Percentiles rank a stretch among this genome's conserved stretches.
These are phyloP conservation scores for Toxicodendron radicans DNA, from an alignment of 345 rosid species.

Conservation along the genomic window DNA sequence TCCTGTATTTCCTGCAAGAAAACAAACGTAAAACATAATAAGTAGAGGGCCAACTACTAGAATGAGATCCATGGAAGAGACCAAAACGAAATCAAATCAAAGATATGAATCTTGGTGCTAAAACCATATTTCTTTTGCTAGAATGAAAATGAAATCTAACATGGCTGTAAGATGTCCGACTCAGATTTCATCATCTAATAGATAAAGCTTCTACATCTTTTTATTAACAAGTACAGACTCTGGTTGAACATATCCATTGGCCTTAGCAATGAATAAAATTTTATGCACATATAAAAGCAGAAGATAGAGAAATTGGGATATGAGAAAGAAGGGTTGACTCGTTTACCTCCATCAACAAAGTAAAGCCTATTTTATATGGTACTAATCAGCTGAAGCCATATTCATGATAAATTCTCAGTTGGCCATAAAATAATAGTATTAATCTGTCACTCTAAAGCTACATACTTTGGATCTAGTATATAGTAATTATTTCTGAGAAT, in stretches of 20 bases:
- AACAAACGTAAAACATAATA: not conserved
- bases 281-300: not conserved
- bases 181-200: not conserved
- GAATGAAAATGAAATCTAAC: not conserved
- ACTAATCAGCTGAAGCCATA: too few relatives aligned
- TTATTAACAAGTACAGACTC: not conserved
- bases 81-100: not conserved
- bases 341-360: not conserved
- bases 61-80: not conserved
- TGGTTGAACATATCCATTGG: not conserved
- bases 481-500: not conserved
- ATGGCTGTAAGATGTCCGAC: not conserved
- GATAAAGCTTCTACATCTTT: not conserved
- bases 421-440: too few relatives aligned
- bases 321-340: not conserved
- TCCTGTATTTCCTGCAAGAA: constrained; percentile 72
- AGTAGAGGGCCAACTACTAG: not conserved
- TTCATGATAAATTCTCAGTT: too few relatives aligned
- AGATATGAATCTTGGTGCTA: not conserved
- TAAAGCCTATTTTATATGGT: not conserved
- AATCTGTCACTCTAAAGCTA: not conserved
- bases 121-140: not conserved
- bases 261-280: not conserved
- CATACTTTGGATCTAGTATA: not conserved
- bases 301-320: not conserved